Conservation (phyloP, 1,284 basidiomycete genomes). For the Cutaneotrichosporon sp. region DNA sequence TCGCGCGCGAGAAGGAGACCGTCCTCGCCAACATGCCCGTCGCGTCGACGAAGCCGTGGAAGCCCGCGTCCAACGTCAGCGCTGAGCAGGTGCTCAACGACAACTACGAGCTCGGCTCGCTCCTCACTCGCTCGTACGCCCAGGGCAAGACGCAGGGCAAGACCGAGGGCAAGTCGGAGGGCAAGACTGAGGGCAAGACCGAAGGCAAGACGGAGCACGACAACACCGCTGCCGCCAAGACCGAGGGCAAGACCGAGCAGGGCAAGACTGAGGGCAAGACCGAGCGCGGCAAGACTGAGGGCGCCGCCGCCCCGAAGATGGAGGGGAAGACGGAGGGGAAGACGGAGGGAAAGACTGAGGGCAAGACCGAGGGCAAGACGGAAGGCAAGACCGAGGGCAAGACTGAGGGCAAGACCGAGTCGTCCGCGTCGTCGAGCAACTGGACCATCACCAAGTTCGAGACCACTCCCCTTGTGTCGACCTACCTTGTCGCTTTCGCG, state of each 20-base stretch:
- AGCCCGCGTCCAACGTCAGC: constrained; percentile 41
- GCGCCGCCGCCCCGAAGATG: constrained; percentile 31
- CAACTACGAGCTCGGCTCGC: constrained; percentile 50
- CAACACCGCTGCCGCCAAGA: constrained; percentile 37
- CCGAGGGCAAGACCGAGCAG: constrained; percentile 29
- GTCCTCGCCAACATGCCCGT: constrained; percentile 80
- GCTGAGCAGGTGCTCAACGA: constrained; percentile 40
- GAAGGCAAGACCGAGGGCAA: constrained; percentile 37
- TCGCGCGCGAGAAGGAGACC: constrained; percentile 71
- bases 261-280: constrained; percentile 32
- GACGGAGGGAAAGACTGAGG: constrained; percentile 52
- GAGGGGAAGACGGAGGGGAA: constrained; percentile 45
- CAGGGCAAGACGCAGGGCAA: constrained; percentile 46
- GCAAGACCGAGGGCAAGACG: constrained; percentile 47
- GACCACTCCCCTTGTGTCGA: constrained; percentile 80
- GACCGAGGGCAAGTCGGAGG: too few species aligned
- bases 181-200: constrained; percentile 47
- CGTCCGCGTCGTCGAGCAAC: constrained; percentile 32
- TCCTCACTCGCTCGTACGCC: constrained; percentile 36
- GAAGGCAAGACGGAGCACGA: constrained; percentile 51
- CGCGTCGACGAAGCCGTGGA: constrained; percentile 59
- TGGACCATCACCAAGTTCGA: constrained; percentile 83
- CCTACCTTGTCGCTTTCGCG: constrained; percentile 86
- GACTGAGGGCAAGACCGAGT: constrained; percentile 46
- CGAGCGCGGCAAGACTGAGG: constrained; percentile 29